A percentile compares a stretch with the other conserved stretches of the same genome.
Evolutionary conservation across 306 rosid genomes (phyloP).

Genomic region (Rosa lucieae): DNA sequence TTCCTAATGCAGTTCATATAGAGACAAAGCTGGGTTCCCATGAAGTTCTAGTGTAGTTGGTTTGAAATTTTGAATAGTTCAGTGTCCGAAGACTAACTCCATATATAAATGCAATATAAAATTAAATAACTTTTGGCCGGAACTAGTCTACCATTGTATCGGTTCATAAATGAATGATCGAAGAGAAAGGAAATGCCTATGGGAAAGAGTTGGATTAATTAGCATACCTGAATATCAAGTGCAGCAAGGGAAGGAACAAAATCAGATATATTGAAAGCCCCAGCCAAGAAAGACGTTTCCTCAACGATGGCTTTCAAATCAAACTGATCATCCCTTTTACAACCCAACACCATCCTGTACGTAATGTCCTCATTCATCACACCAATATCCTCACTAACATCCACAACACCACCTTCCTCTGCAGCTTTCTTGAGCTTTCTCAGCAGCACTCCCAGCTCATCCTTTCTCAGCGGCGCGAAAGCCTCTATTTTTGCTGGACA

Average conservation of each 20-base stretch:
- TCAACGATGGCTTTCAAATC: constrained; percentile 30
- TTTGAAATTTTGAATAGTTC: too few species aligned
- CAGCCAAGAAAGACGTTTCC: constrained; percentile 3
- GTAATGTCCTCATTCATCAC: constrained; percentile 8
- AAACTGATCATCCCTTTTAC: background rate
- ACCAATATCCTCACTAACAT: constrained; percentile 14
- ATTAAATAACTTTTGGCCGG: background rate
- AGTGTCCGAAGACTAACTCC: too few species aligned
- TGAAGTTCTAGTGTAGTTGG: too few species aligned
- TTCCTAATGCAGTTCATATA: too few species aligned
- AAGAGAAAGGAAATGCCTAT: too few species aligned
- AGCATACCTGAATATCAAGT: constrained; percentile 40
- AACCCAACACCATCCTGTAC: background rate
- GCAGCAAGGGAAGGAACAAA: constrained; percentile 24
- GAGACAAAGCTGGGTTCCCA: too few species aligned
- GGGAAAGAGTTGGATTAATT: too few species aligned
- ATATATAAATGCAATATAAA: too few species aligned
- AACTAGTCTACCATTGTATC: too few species aligned
- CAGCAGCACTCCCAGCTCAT: background rate
- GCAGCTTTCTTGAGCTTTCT: constrained; percentile 3
- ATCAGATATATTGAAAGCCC: constrained; percentile 42
- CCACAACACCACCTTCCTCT: constrained; percentile 23
- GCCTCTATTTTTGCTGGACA: background rate
- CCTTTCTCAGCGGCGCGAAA: constrained; percentile 6
- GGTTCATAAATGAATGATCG: too few species aligned